Percentiles rank a stretch among this genome's conserved stretches.
Evolutionary conservation across 2,329 filamentous ascomycete species (phyloP).

Genomic region (Lachnum nothofagi): DNA sequence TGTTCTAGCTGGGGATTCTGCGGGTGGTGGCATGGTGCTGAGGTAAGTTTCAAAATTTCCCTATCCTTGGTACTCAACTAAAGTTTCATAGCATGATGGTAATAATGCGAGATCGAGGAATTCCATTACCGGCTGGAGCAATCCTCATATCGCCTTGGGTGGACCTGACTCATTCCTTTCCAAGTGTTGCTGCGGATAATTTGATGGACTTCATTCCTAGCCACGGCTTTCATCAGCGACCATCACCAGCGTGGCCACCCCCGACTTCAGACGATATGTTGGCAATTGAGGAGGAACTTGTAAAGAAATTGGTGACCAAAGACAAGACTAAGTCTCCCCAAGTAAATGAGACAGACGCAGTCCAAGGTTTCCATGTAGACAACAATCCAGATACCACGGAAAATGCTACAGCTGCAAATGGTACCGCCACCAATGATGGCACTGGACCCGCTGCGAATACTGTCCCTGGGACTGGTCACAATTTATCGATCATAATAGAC

Average conservation of each 20-base stretch:
- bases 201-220: slow-evolving; percentile 82
- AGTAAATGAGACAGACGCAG: slow-evolving; percentile 34
- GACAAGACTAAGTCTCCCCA: slow-evolving; percentile 22
- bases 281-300: slow-evolving; percentile 41
- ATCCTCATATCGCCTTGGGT: slow-evolving; percentile 94
- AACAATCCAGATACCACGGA: slow-evolving; percentile 22
- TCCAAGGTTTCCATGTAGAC: slow-evolving; percentile 34
- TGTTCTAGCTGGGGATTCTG: slow-evolving; percentile 84
- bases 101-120: slow-evolving; percentile 71
- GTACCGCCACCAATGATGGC: slow-evolving; percentile 27
- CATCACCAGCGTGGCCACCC: slow-evolving; percentile 87
- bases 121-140: slow-evolving; percentile 82
- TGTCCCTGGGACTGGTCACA: slow-evolving; percentile 32
- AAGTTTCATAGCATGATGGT: slow-evolving; percentile 56
- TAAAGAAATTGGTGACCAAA: slow-evolving; percentile 48
- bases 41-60: slow-evolving; percentile 36
- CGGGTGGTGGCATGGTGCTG: slow-evolving; percentile 84
- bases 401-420: slow-evolving; percentile 33
- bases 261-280: slow-evolving; percentile 71
- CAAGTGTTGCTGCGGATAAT: slow-evolving; percentile 70
- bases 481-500: slow-evolving; percentile 64
- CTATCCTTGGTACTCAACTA: slow-evolving; percentile 12
- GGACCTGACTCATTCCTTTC: slow-evolving; percentile 91
- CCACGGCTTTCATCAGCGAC: slow-evolving; percentile 84
- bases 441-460: slow-evolving; percentile 26